Base-by-base conservation (phyloP, 257 asterid species). In the Cinchona pubescens region DNA sequence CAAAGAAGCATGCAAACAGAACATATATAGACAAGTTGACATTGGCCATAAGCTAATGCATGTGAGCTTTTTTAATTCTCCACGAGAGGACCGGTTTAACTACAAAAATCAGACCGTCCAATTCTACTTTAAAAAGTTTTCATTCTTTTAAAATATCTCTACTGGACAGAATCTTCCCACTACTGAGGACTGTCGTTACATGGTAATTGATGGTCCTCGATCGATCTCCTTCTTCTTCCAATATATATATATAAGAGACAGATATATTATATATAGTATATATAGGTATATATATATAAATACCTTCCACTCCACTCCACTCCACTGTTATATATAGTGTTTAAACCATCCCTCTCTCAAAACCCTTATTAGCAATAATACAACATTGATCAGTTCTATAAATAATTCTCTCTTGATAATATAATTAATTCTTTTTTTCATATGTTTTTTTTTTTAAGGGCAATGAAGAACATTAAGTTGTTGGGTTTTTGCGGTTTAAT, bases 11-110 rank as follows among this genome's bases (percentile, higher is more conserved):
- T 79, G 79, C 73, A 35, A n/a, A 80, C 46, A 63, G 69, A 71
- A 80, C 75, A 75, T 75, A 53, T 80, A 75, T 75, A 53, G 63
- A 70, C 83, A 80, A 79, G n/a, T 75, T 49, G 76, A 58, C 25
- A 65, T 32, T 30, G 68, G 9, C 8, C 34, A 37, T 45, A 60
- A 46, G 34, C 35, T 68, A 62, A 30, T 69, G 77, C 65, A 79
- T 68, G 69, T 75, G 80, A 71, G 27, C 72, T 72, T 72, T 56
- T 76, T n/a, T n/a, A n/a, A n/a, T n/a, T 71, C 73, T 46, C 12
- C 64, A 69, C 42, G 59, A 71, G 72, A 65, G 75, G 81, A 59
- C 10, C 18, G 48, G 34, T 48, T 73, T 69, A 23, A 67, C 46
- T 73, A 48, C 76, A 43, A 18, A 79, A 69, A 69, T 45, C 55